Percentiles rank a stretch among this genome's conserved stretches.
phyloP scores from a whole-genome alignment of 2,329 filamentous ascomycete genomes.

The Microdochium nivale region DNA sequence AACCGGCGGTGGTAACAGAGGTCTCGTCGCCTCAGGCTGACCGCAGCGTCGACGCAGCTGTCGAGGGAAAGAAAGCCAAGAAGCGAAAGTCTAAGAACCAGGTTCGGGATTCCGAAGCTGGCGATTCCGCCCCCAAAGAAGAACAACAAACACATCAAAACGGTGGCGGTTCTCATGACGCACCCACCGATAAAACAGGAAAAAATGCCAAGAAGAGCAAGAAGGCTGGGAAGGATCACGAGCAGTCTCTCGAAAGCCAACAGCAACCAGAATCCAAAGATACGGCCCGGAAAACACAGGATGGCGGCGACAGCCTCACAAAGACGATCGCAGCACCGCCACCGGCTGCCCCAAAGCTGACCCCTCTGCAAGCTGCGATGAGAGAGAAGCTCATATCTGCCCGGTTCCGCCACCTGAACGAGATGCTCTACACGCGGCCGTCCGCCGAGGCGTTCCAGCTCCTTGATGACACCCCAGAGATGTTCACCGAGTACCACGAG shows the following conservation, averaged over 20 bases:
- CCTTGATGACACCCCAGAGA: slow-evolving; percentile 78
- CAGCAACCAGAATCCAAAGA: slow-evolving; percentile 14
- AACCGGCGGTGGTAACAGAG: neutral
- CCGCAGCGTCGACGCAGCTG: neutral
- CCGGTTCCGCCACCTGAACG: slow-evolving; percentile 94
- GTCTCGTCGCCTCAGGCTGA: neutral
- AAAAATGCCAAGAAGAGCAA: slow-evolving; percentile 19
- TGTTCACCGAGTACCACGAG: slow-evolving; percentile 94
- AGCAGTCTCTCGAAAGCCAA: slow-evolving; percentile 8
- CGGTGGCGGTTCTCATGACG: slow-evolving; percentile 19
- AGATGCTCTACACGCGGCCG: slow-evolving; percentile 89
- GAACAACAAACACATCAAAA: slow-evolving; percentile 14
- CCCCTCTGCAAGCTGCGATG: slow-evolving; percentile 90
- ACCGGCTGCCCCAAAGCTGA: slow-evolving; percentile 54
- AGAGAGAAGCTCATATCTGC: slow-evolving; percentile 89
- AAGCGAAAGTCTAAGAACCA: slow-evolving; percentile 1
- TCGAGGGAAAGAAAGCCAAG: slow-evolving; percentile 6
- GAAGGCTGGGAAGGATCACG: slow-evolving; percentile 5
- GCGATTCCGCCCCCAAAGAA: neutral
- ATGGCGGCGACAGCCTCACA: slow-evolving; percentile 5
- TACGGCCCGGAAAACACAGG: slow-evolving; percentile 5
- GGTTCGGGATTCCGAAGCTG: neutral
- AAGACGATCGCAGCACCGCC: slow-evolving; percentile 14
- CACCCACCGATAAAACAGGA: slow-evolving; percentile 15
- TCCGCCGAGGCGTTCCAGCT: slow-evolving; percentile 76